Base-by-base conservation (phyloP, 495 filamentous ascomycete genomes). In the Ascodesmis nigricans region DNA sequence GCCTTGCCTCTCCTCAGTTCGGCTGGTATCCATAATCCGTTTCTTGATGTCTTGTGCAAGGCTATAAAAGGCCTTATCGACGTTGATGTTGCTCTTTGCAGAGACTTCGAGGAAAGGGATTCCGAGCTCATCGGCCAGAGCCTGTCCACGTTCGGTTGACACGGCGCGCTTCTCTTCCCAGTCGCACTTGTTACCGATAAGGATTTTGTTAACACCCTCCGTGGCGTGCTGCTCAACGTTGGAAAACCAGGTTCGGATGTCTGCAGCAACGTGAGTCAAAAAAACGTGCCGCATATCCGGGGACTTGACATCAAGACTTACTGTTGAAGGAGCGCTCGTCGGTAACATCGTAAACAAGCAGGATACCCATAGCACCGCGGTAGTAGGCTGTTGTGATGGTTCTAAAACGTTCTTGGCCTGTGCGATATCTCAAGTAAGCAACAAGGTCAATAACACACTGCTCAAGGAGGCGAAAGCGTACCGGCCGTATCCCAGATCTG, bases 301-400 rank as follows among this genome's bases (percentile, higher is more conserved):
- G 36, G 15, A 30, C 20, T 3, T 31, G 11, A 24, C 18, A 37
- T 15, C 36, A 20, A 5, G n/a, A 60, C 73, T 57, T 66, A 95
- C 87, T 97, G 55, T 92, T 82, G 54, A 97, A 97, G 27, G 78
- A 87, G 49, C 80, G 67, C 61, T 93, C 81, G 57, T 97, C 87
- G 18, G 87, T 97, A 43, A 97, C 87, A 58, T 95, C 90, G 56
- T 95, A 99, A 33, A 95, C 90, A 49, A 99, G 65, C 52, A 97
- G 61, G 46, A 97, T 97, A 18, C 87, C 87, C 87, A 93, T 93
- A 29, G 87, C 87, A 43, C 87, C 87, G 52, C 87, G 68, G 57
- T 97, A 97, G 59, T 97, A 97, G 36, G 87, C 87, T 29, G 87
- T 97, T 26, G 87, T 97, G 61, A 97, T 97, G 37, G 87, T 97